Evolutionary conservation across 176 grass and related monocot genomes (phyloP), one percentile per base, ranked within the genome.

Genomic region (Juncus effusus): DNA sequence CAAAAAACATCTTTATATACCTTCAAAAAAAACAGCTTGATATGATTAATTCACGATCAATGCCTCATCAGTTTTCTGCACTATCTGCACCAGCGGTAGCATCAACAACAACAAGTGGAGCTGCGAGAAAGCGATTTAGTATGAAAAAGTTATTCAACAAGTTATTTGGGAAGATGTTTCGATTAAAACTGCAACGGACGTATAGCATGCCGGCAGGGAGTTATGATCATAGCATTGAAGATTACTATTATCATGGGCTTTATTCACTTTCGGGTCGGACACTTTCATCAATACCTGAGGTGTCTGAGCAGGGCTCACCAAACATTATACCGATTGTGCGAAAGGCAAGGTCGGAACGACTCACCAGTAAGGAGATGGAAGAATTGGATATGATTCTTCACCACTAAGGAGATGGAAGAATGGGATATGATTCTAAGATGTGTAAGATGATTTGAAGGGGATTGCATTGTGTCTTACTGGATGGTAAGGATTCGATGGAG

Each of bases 221-320:
- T 63, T 41, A 61, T 10, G 56, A 78, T 16, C 58, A 72, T 59
- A 37, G 38, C 39, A 47, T 76, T 2, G 54, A 67, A 13, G 64
- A 67, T 14, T 45, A 68, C 57, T 65, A 67, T 15, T 61, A 77
- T 65, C 54, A 13, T 4, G 41, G 55, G 5, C 67, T 36, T 28
- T 38, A 56, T 3, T 51, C 63, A 2, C 45, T 67, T 1, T 56
- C 54, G 3, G 54, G 50, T 14, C 6, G 59, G 1, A 45, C 67
- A 0, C 67, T 71, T 42, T 71, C 67, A 13, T 79, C 76, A 3
- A 79, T 79, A 63, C 57, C 76, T 8, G 76, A 72, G 47, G 76
- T 42, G 12, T 79, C 76, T 10, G 67, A 79, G 67, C 50, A 64
- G 66, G 67, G 67, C 0, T 79, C 76, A n/a, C 76, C 76, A 6